Conservation (phyloP, 331 rosid genomes). For the Telfairia occidentalis region DNA sequence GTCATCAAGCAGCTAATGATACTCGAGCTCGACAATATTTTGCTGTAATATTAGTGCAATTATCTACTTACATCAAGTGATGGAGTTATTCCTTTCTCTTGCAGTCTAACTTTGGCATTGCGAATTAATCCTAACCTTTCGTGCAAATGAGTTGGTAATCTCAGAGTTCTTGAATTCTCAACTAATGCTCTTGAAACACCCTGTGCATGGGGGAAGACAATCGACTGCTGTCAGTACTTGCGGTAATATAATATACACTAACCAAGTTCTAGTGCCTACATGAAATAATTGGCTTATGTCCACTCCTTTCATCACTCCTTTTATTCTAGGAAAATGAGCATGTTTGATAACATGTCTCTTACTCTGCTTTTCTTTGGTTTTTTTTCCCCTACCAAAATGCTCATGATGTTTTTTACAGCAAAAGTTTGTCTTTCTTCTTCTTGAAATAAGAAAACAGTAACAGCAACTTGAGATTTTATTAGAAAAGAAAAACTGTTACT, state of each 20-base stretch:
- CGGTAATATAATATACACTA: background rate
- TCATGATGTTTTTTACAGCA: background rate
- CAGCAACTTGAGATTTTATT: background rate
- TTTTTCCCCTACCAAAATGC: background rate
- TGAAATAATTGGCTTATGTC: background rate
- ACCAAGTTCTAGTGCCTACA: background rate
- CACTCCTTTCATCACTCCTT: background rate
- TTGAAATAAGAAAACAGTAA: background rate
- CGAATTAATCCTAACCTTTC: slow-evolving; percentile 81
- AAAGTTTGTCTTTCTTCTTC: background rate
- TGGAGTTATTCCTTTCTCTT: slow-evolving; percentile 84
- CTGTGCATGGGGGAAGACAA: slow-evolving; percentile 24
- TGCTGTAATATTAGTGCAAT: background rate
- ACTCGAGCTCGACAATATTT: background rate
- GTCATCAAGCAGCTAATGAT: background rate
- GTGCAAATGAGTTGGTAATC: slow-evolving; percentile 77
- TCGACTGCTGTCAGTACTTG: background rate
- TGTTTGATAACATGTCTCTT: background rate
- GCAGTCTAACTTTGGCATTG: slow-evolving; percentile 61
- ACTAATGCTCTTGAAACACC: slow-evolving; percentile 89
- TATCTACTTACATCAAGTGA: slow-evolving; percentile 68
- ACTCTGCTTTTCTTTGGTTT: too few species aligned
- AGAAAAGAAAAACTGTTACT: background rate
- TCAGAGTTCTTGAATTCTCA: slow-evolving; percentile 80
- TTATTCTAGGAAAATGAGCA: background rate